Evolutionary conservation across 495 filamentous ascomycete genomes (phyloP).

Genomic region (Penicillium soppii): DNA sequence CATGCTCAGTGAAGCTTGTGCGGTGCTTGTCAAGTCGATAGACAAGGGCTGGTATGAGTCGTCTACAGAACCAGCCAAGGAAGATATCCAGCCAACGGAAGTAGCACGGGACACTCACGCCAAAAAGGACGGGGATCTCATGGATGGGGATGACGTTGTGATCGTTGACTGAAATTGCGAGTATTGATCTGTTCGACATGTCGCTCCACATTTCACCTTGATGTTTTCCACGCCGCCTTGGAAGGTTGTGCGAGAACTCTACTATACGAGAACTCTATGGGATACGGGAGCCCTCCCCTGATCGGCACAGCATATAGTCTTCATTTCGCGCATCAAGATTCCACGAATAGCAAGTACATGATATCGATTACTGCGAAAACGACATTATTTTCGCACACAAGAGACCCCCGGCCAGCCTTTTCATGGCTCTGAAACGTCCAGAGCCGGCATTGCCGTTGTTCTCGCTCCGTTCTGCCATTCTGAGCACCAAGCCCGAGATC

Average conservation of each 20-base stretch:
- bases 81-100: constrained; percentile 10
- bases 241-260: constrained; percentile 1
- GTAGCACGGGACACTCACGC: constrained; percentile 1
- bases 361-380: not conserved
- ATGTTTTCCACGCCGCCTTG: not conserved
- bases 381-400: not conserved
- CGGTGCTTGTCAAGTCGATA: constrained; percentile 51
- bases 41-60: constrained; percentile 43
- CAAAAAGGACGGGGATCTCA: constrained; percentile 24
- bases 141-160: constrained; percentile 41
- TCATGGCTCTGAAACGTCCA: not conserved
- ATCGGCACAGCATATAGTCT: constrained; percentile 9
- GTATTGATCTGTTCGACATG: not conserved
- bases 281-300: constrained; percentile 5
- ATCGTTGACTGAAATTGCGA: constrained; percentile 31
- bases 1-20: constrained; percentile 65
- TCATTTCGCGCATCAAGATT: not conserved
- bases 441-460: not conserved
- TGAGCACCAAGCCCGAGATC: constrained; percentile 4
- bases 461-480: not conserved
- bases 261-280: constrained; percentile 1
- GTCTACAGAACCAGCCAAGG: constrained; percentile 26
- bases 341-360: constrained; percentile 1
- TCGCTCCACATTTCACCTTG: not conserved
- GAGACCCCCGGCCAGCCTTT: not conserved